Evolutionary conservation across 2,329 filamentous ascomycete species (phyloP).

Genomic region (Fusarium sp.): DNA sequence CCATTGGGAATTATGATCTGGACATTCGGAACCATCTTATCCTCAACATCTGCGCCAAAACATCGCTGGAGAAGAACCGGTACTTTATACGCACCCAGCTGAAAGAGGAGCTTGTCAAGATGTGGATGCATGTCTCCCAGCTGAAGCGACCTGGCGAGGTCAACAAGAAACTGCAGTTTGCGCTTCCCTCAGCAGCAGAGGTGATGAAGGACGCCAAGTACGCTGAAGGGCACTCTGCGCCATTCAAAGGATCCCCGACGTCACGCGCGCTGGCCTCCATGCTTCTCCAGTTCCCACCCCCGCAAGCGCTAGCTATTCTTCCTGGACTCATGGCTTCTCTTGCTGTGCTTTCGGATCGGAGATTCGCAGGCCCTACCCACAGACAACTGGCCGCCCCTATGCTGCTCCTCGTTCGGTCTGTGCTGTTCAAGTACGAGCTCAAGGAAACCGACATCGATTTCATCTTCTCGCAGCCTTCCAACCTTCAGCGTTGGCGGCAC

Average conservation of each 20-base stretch:
- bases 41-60: slow-evolving; percentile 45
- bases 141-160: slow-evolving; percentile 45
- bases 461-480: slow-evolving; percentile 28
- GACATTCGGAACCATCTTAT: slow-evolving; percentile 46
- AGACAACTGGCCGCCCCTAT: slow-evolving; percentile 43
- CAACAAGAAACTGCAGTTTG: slow-evolving; percentile 38
- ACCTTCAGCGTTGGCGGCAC: slow-evolving; percentile 33
- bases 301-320: slow-evolving; percentile 41
- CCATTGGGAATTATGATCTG: slow-evolving; percentile 43
- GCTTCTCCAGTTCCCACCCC: slow-evolving; percentile 45
- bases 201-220: slow-evolving; percentile 35
- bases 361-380: slow-evolving; percentile 15
- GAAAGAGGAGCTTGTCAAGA: slow-evolving; percentile 45
- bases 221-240: background rate
- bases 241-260: slow-evolving; percentile 1
- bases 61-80: slow-evolving; percentile 29
- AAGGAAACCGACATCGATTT: slow-evolving; percentile 32
- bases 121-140: slow-evolving; percentile 52
- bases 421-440: slow-evolving; percentile 32
- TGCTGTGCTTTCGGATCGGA: slow-evolving; percentile 45
- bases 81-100: slow-evolving; percentile 27
- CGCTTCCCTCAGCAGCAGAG: slow-evolving; percentile 45
- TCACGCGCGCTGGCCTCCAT: slow-evolving; percentile 44
- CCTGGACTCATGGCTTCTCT: slow-evolving; percentile 48
- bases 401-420: slow-evolving; percentile 41